phyloP scores from a whole-genome alignment of 179 eudicot genomes.

The Silene noctiflora region DNA sequence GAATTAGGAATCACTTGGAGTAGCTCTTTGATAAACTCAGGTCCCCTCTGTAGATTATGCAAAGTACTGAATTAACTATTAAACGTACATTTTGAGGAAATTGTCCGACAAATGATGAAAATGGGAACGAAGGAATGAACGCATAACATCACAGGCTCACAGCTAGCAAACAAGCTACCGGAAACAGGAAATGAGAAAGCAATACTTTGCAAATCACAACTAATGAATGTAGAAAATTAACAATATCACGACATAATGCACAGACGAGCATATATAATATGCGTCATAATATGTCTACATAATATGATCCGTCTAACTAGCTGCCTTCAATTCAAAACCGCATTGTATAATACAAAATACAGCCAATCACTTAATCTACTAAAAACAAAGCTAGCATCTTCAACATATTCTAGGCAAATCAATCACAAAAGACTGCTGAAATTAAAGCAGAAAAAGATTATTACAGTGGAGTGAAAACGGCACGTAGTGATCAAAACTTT shows the following conservation, averaged over 20 bases:
- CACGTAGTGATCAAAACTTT: constrained; percentile 86
- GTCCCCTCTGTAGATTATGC: constrained; percentile 64
- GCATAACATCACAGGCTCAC: background rate
- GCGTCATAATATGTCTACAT: background rate
- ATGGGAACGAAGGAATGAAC: background rate
- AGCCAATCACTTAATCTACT: background rate
- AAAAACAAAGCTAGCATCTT: too few species aligned
- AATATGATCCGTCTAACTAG: background rate
- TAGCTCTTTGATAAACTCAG: constrained; percentile 73
- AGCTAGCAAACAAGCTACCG: background rate
- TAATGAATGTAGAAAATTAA: too few species aligned
- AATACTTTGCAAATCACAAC: background rate
- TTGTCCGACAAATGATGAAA: background rate
- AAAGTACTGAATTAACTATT: constrained; percentile 11
- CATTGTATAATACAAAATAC: background rate
- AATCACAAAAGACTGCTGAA: background rate
- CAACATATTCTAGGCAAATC: background rate
- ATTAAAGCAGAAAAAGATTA: constrained; percentile 7
- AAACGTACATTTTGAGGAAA: background rate
- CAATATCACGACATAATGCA: background rate
- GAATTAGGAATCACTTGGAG: constrained; percentile 82
- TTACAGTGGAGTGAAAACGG: constrained; percentile 80
- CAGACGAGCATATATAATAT: background rate
- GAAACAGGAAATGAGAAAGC: background rate
- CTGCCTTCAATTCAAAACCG: background rate